Evolutionary conservation across 108 stramenopile genomes (phyloP).

Genomic region (Nitzschia inconspicua): DNA sequence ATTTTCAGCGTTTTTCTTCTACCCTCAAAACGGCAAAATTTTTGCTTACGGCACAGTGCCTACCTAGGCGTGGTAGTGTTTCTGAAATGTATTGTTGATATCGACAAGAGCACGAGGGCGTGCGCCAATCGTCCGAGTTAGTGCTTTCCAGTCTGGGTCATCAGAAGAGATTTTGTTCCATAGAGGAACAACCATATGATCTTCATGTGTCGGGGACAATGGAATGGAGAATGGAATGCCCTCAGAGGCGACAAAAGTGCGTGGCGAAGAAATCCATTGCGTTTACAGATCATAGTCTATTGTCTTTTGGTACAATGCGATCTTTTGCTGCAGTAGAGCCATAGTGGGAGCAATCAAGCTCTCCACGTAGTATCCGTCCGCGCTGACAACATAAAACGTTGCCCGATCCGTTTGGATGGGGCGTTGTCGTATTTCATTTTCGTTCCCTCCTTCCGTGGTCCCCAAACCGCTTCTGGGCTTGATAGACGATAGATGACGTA

Average conservation of each 20-base stretch:
- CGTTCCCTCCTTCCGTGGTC: slow-evolving; percentile 10
- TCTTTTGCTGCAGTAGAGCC: slow-evolving; percentile 15
- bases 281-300: slow-evolving; percentile 26
- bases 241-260: neutral
- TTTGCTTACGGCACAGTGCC: too few relatives aligned
- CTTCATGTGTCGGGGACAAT: too few relatives aligned
- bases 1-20: too few relatives aligned
- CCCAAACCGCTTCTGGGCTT: slow-evolving; percentile 18
- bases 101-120: too few relatives aligned
- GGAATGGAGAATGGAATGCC: too few relatives aligned
- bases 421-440: slow-evolving; percentile 1
- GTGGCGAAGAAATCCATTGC: too few relatives aligned
- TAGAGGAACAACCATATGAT: neutral
- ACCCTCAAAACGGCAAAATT: too few relatives aligned
- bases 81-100: too few relatives aligned
- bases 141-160: too few relatives aligned
- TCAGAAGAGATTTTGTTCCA: too few relatives aligned
- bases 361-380: slow-evolving; percentile 33
- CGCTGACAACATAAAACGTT: slow-evolving; percentile 27
- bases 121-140: too few relatives aligned
- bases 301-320: slow-evolving; percentile 20
- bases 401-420: slow-evolving; percentile 24
- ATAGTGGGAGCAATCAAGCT: slow-evolving; percentile 26
- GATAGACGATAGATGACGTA: slow-evolving; percentile 17
- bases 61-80: too few relatives aligned